These are phyloP conservation scores for Physcomitrium patens DNA, from an alignment of 225 moss, liverwort and hornwort species.

Conservation along the genomic window DNA sequence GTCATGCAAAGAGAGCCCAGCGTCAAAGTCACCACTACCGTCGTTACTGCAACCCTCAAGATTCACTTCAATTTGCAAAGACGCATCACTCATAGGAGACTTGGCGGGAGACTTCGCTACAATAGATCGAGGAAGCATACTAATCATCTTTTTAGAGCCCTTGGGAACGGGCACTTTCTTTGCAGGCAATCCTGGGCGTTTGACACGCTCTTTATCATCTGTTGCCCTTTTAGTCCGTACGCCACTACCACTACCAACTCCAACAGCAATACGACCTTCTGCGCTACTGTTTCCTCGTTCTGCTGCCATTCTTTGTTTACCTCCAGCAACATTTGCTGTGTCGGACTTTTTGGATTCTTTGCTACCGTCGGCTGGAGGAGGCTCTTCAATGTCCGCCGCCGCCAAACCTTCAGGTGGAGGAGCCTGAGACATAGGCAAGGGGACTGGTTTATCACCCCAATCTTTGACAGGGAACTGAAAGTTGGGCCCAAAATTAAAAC, in stretches of 20 bases:
- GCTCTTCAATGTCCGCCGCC: conserved; percentile 61
- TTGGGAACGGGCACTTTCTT: conserved; percentile 47
- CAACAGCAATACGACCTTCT: conserved; percentile 44
- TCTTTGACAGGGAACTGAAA: conserved; percentile 74
- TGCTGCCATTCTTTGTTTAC: conserved; percentile 76
- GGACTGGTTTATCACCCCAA: conserved; percentile 76
- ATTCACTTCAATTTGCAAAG: conserved; percentile 58
- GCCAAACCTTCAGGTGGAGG: conserved; percentile 70
- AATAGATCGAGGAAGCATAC: conserved; percentile 35
- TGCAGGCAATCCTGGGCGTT: conserved; percentile 47
- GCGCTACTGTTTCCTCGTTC: conserved; percentile 53
- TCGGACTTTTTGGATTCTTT: conserved; percentile 59
- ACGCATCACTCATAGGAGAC: conserved; percentile 52
- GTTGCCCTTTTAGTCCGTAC: conserved; percentile 62
- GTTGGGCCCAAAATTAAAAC: conserved; percentile 94
- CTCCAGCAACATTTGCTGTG: conserved; percentile 50
- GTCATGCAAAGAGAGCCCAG: conserved; percentile 41
- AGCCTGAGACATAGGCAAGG: conserved; percentile 80
- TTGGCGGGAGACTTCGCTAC: conserved; percentile 48
- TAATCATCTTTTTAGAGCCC: conserved; percentile 31
- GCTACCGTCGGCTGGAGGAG: conserved; percentile 47
- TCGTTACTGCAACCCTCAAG: conserved; percentile 63
- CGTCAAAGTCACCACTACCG: conserved; percentile 57
- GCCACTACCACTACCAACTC: conserved; percentile 27
- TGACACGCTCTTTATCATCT: conserved; percentile 54